Evolutionary conservation across 306 rosid species (phyloP).

Genomic region (Rubus idaeus): DNA sequence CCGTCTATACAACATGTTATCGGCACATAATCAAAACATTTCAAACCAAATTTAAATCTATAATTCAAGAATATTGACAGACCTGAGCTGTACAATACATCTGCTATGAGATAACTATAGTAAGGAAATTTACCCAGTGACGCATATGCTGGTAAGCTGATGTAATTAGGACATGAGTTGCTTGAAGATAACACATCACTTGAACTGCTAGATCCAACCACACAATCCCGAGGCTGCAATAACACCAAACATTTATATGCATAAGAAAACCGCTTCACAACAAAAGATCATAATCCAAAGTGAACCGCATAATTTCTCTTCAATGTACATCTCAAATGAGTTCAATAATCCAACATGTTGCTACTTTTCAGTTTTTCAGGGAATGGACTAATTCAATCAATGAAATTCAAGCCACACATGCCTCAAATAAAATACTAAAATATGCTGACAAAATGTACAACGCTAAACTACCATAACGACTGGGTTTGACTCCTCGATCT

Average conservation of each 20-base stretch:
- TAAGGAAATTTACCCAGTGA: constrained; percentile 41
- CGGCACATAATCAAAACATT: constrained; percentile 1
- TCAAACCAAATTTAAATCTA: background rate
- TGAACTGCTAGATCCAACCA: constrained; percentile 32
- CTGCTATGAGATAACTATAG: background rate
- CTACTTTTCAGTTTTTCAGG: background rate
- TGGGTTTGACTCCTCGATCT: background rate
- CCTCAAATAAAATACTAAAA: background rate
- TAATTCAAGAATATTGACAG: background rate
- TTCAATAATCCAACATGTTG: background rate
- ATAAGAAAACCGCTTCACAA: background rate
- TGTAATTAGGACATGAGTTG: constrained; percentile 67
- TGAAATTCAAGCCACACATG: background rate
- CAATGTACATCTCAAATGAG: background rate
- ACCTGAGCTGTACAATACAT: background rate
- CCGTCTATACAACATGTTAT: background rate
- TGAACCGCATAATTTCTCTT: background rate
- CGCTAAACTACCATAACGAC: background rate
- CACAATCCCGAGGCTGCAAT: constrained; percentile 87
- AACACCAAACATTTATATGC: constrained; percentile 5
- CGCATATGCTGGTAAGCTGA: constrained; percentile 62
- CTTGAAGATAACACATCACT: constrained; percentile 45
- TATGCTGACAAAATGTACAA: background rate
- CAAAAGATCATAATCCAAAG: background rate
- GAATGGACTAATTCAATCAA: background rate